Evolutionary conservation across 2,329 filamentous ascomycete species (phyloP).

Genomic region (Calycina herbarum): DNA sequence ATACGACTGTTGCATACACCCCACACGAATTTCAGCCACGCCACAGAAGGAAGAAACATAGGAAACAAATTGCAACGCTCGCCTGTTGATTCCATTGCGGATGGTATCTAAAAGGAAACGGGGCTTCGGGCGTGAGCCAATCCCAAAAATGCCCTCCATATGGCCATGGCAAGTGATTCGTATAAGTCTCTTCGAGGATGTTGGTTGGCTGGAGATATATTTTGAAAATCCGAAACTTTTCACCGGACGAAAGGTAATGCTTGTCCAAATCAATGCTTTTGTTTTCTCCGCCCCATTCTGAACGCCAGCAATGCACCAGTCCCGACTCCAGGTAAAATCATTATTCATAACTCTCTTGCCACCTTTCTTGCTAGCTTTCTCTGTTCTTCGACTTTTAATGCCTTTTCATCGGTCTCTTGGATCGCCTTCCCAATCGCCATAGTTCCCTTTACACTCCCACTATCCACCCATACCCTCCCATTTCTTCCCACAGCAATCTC

Average conservation of each 20-base stretch:
- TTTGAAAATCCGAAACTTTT: background rate
- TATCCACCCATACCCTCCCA: slow-evolving; percentile 88
- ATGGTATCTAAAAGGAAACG: background rate
- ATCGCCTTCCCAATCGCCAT: slow-evolving; percentile 78
- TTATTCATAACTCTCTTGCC: slow-evolving; percentile 23
- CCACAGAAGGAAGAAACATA: background rate
- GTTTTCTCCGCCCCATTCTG: background rate
- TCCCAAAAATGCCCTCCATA: no score
- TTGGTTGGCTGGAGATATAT: background rate
- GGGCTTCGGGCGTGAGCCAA: no score
- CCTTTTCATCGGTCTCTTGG: slow-evolving; percentile 71
- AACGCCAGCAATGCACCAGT: background rate
- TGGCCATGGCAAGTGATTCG: background rate
- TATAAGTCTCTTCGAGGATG: background rate
- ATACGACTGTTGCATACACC: background rate
- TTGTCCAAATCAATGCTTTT: background rate
- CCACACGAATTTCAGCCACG: background rate
- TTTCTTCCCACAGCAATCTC: slow-evolving; percentile 94
- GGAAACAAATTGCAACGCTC: background rate
- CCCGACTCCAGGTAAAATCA: background rate
- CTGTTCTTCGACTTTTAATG: slow-evolving; percentile 64
- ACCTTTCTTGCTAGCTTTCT: slow-evolving; percentile 67
- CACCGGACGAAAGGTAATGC: background rate
- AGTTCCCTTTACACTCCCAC: slow-evolving; percentile 69
- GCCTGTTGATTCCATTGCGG: background rate